A percentile compares a stretch with the other conserved stretches of the same genome.
Evolutionary conservation across 2,329 filamentous ascomycete species (phyloP).

Genomic region (Monilinia aucupariae): DNA sequence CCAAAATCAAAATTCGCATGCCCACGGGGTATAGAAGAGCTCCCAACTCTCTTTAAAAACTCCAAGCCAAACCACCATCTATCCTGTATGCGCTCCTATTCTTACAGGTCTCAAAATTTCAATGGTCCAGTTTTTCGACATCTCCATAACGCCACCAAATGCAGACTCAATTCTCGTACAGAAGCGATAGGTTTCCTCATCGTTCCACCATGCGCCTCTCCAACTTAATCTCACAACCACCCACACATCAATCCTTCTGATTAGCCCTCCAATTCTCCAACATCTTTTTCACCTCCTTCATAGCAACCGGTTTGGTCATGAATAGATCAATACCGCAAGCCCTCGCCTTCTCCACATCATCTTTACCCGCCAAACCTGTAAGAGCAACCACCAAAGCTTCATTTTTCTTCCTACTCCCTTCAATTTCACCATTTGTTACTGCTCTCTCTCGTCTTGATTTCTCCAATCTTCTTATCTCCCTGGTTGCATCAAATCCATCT

Average conservation of each 20-base stretch:
- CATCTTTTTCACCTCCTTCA: conserved; percentile 39
- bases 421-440: conserved; percentile 14
- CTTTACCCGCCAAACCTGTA: conserved; percentile 36
- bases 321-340: conserved; percentile 37
- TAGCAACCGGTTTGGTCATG: conserved; percentile 39
- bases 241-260: conserved; percentile 20
- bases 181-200: neutral
- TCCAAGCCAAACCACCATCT: neutral
- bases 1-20: neutral
- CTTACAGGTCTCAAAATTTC: neutral
- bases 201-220: neutral
- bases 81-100: neutral
- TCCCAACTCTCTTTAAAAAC: neutral
- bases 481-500: conserved; percentile 46
- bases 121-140: neutral
- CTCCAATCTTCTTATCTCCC: conserved; percentile 41
- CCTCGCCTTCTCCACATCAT: conserved; percentile 36
- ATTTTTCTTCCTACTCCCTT: conserved; percentile 20
- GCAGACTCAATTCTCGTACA: neutral
- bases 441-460: conserved; percentile 38
- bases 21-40: neutral
- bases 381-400: conserved; percentile 38
- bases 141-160: conserved; percentile 1
- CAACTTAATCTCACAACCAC: neutral
- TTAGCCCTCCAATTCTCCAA: conserved; percentile 37